Percentiles rank a stretch among this genome's conserved stretches.
Conservation (phyloP, 2,329 filamentous ascomycete species). For the Domatiomyces catenatus region DNA sequence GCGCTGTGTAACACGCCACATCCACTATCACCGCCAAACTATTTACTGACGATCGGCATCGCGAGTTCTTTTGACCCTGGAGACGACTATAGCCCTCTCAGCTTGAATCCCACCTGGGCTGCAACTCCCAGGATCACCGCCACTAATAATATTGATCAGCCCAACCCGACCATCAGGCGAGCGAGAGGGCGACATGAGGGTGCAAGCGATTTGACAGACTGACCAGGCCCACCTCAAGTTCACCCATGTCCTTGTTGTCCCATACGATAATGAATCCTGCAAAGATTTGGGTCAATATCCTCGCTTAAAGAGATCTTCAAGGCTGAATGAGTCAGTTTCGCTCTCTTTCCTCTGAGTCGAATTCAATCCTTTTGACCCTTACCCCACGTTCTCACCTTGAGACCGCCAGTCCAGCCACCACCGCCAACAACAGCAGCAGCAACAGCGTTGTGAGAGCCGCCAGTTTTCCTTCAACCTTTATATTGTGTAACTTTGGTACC, state of each 20-base stretch:
- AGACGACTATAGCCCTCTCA: not conserved
- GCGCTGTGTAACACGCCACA: not conserved
- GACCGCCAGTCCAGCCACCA: too few relatives aligned
- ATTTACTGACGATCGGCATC: not conserved
- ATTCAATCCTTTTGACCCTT: too few relatives aligned
- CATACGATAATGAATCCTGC: not conserved
- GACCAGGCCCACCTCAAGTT: too few relatives aligned
- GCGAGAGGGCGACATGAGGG: too few relatives aligned
- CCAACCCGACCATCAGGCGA: too few relatives aligned
- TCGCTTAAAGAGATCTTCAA: not conserved
- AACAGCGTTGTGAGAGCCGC: not conserved
- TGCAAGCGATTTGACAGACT: too few relatives aligned
- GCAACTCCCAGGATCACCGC: too few relatives aligned
- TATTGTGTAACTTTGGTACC: too few relatives aligned
- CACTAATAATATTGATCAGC: too few relatives aligned
- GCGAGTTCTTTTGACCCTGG: not conserved
- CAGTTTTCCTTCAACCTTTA: too few relatives aligned
- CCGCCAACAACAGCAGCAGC: too few relatives aligned
- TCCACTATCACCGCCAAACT: not conserved
- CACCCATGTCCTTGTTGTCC: too few relatives aligned
- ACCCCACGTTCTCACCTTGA: not conserved
- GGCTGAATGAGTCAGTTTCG: not conserved
- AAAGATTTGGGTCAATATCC: not conserved
- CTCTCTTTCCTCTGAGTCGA: not conserved
- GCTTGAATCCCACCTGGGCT: not conserved